phyloP scores from a whole-genome alignment of 306 rosid genomes.

The Lagenaria siceraria region DNA sequence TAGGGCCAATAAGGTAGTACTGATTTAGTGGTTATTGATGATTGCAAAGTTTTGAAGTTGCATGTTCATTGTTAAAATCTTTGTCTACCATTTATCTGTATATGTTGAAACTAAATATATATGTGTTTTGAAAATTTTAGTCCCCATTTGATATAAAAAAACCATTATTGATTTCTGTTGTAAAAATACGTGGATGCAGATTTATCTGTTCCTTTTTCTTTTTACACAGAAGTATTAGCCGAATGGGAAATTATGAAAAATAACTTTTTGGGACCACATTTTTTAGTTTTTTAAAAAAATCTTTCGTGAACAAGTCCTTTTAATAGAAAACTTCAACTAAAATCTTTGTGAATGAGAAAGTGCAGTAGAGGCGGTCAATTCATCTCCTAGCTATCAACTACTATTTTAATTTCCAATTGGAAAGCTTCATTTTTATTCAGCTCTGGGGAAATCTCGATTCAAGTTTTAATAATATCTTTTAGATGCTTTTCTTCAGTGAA shows the following conservation, averaged over 20 bases:
- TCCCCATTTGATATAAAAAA: background rate
- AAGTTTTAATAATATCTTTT: background rate
- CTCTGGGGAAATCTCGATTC: background rate
- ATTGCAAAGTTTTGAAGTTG: background rate
- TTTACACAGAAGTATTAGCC: background rate
- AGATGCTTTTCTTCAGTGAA: background rate
- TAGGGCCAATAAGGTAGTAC: slow-evolving; percentile 1
- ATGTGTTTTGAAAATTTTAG: background rate
- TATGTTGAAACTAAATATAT: background rate
- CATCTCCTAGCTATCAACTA: background rate
- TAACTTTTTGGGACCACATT: background rate
- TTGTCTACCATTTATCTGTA: background rate
- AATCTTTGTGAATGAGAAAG: background rate
- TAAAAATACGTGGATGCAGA: background rate
- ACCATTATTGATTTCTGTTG: background rate
- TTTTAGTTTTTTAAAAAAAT: background rate
- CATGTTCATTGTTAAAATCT: background rate
- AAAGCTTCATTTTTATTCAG: no score
- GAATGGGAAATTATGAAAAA: background rate
- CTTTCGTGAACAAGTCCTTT: background rate
- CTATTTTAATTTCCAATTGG: no score
- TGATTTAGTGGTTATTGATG: background rate
- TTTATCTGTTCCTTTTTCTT: background rate
- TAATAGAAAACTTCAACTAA: background rate
- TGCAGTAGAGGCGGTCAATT: background rate